Conservation (phyloP, 1,139 yeast species). For the Yamadazyma dendronema region DNA sequence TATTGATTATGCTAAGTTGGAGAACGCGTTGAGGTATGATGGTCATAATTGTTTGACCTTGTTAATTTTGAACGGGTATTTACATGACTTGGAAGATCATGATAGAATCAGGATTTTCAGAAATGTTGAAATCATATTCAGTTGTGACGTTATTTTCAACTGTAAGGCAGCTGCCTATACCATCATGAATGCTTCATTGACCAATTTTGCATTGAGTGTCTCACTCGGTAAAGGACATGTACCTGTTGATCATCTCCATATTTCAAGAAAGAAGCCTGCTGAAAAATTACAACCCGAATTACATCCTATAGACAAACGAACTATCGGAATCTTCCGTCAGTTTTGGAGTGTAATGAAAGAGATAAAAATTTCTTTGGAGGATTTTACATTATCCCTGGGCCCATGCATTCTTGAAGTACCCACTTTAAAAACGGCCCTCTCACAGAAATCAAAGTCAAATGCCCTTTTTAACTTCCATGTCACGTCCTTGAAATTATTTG, state of each 20-base stretch:
- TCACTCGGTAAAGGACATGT: slow-evolving; percentile 27
- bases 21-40: slow-evolving; percentile 19
- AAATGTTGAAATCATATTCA: slow-evolving; percentile 29
- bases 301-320: slow-evolving; percentile 13
- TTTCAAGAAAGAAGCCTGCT: slow-evolving; percentile 3
- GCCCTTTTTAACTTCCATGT: slow-evolving; percentile 14
- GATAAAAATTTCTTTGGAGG: slow-evolving; percentile 29
- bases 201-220: slow-evolving; percentile 19
- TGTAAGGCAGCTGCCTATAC: slow-evolving; percentile 17
- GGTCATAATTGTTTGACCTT: slow-evolving; percentile 23
- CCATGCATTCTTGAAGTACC: slow-evolving; percentile 13
- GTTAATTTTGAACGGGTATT: slow-evolving; percentile 30
- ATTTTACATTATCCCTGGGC: slow-evolving; percentile 24
- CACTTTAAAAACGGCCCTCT: slow-evolving; percentile 13
- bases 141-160: slow-evolving; percentile 24
- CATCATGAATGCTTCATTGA: slow-evolving; percentile 14
- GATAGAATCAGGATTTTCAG: slow-evolving; percentile 26
- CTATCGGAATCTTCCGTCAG: slow-evolving; percentile 6
- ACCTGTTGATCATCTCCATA: slow-evolving; percentile 23
- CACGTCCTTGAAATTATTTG: slow-evolving; percentile 26
- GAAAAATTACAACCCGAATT: slow-evolving; percentile 1
- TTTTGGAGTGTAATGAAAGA: slow-evolving; percentile 16
- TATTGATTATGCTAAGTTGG: slow-evolving; percentile 33
- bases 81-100: slow-evolving; percentile 20
- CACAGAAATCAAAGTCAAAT: slow-evolving; percentile 8